Evolutionary conservation across 2,329 filamentous ascomycete species (phyloP), one percentile per base, ranked within the genome.

Genomic region (Sclerotinia sclerotiorum): DNA sequence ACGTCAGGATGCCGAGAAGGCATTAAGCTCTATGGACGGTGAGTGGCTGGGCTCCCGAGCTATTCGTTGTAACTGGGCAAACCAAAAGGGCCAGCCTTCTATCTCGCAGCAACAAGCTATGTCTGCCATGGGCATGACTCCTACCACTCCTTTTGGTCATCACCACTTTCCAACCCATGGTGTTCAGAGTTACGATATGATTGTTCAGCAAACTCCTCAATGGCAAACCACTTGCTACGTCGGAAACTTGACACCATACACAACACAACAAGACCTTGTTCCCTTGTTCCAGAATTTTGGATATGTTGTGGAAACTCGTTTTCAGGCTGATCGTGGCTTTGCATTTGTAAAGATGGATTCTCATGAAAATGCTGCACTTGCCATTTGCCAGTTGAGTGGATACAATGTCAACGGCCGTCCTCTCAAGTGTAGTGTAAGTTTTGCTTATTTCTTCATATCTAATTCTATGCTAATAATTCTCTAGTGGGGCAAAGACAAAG

Each of bases 191-290:
- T 99, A 96, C 80, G 95, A 99, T 75, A 97, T 98, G 88, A 91
- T 99, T 73, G 89, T 97, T 70, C 88, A 89, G 77, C 95, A 99
- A 84, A 98, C 95, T 19, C 94, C 95, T 17, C 90, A 90, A 75
- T 99, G 95, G 95, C 95, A 99, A 85, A 98, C 95, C 1, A 99
- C 95, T 63, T 94, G 91, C 84, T 99, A 99, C 74, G 95, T 99
- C 56, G 95, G 95, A 73, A 99, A 99, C 78, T 83, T 99, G 73
- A 99, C 95, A 5, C 95, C 95, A 0, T 99, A 99, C 83, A 99
- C 95, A 27, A 95, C 94, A 4, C 94, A 97, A 78, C 94, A 93
- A 76, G 95, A 99, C 75, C 88, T 99, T 44, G 91, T 99, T n/a
- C 95, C 95, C 6, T 85, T 99, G 49, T 99, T 99, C 85, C 93